Base-by-base conservation (phyloP, 2,329 filamentous ascomycete species). In the Elsinoe australis region DNA sequence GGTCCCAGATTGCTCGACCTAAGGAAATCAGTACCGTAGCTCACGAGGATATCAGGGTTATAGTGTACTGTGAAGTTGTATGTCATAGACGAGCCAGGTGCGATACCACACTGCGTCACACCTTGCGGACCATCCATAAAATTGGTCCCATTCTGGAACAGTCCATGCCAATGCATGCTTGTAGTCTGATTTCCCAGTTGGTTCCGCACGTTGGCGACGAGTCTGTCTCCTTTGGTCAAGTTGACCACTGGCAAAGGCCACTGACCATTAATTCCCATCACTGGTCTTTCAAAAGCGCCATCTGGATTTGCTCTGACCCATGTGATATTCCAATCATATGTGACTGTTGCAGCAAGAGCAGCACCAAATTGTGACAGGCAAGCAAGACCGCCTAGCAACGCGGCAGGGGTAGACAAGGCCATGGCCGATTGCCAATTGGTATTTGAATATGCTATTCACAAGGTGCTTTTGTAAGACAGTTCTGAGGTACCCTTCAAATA, bases 141-240 rank as follows among this genome's bases (percentile, higher is more conserved):
- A 51, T 79, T 85, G 0, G 83, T 85, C 8, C 82, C 83, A 55
- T 85, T 85, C 59, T 87, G 83, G 59, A 79, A 87, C 53, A 90
- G 72, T 12, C 85, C 85, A 55, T 90, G 85, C 62, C 85, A 89
- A 60, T 90, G 85, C 4, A 89, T 70, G 29, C 74, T 76, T 6
- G 82, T 83, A 9, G 73, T 76, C 55, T 76, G 63, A 54, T 87
- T 84, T 9, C 70, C 68, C 0, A 83, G 76, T 17, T 75, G 71
- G 56, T 90, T 90, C 55, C 78, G 67, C 44, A 87, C 71, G 24
- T 85, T 78, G 34, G 88, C 77, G 3, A 86, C 63, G 6, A 92
- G 63, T 1, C 74, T 78, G 56, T 92, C 86, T 15, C 83, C 84
- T 54, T 85, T 79, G 54, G 85, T 86, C 53, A 80, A 78, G 54